Conservation (phyloP, 1,284 basidiomycete species). For the Naganishia cerealis region DNA sequence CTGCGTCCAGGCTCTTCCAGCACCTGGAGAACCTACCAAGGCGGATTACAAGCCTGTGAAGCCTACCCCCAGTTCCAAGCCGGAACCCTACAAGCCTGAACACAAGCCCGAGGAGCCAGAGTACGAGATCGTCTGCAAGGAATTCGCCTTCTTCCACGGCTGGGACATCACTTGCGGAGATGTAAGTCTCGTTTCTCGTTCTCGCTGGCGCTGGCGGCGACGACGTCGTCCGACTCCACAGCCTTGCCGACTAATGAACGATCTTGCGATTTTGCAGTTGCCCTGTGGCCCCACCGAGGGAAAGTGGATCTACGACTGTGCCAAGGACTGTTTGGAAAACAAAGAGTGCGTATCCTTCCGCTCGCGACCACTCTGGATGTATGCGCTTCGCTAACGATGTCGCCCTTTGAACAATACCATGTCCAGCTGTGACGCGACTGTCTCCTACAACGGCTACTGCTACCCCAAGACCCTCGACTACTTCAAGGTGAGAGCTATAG, state of each 20-base stretch:
- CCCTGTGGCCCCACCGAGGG: slow-evolving; percentile 1
- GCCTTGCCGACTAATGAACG: neutral
- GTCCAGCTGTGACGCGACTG: slow-evolving; percentile 21
- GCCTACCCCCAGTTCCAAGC: neutral
- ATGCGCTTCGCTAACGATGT: neutral
- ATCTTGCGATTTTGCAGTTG: neutral
- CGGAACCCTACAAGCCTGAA: neutral
- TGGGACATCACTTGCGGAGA: slow-evolving; percentile 14
- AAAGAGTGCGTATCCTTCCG: slow-evolving; percentile 3
- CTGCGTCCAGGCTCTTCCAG: neutral
- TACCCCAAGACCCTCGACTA: slow-evolving; percentile 20
- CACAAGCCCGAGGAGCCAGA: slow-evolving; percentile 1
- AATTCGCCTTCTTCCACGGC: slow-evolving; percentile 19
- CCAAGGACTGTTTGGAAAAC: slow-evolving; percentile 9
- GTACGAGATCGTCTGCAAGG: neutral
- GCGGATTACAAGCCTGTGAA: neutral
- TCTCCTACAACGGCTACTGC: slow-evolving; percentile 5
- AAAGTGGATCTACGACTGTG: slow-evolving; percentile 20
- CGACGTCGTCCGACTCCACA: neutral
- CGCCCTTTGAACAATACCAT: neutral
- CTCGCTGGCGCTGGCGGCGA: neutral
- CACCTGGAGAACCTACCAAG: slow-evolving; percentile 1
- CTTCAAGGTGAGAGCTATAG: slow-evolving; percentile 2
- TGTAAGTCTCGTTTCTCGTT: slow-evolving; percentile 1
- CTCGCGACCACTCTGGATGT: neutral